phyloP scores from a whole-genome alignment of 805 yeast species.

The Limtongozyma cylindracea region DNA sequence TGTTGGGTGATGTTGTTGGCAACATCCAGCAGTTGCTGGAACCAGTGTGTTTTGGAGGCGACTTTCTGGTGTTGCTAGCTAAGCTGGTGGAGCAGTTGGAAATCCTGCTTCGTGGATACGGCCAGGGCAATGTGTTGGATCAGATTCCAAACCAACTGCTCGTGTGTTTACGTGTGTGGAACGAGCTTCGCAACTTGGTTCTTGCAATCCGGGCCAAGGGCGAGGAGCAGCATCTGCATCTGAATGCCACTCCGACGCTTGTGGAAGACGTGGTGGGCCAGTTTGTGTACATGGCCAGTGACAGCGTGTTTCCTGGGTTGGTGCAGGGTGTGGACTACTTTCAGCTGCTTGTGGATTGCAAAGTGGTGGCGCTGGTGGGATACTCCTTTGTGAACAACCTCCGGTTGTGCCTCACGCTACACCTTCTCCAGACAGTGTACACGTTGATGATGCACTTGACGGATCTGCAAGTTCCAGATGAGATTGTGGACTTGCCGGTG shows the following conservation, averaged over 20 bases:
- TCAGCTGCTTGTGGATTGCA: constrained; percentile 20
- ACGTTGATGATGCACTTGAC: constrained; percentile 7
- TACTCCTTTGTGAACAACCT: constrained; percentile 20
- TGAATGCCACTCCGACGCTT: constrained; percentile 11
- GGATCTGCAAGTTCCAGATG: constrained; percentile 5
- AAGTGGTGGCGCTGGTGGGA: constrained; percentile 20
- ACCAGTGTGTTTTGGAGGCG: no score
- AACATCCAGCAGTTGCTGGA: constrained; percentile 8
- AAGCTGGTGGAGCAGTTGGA: constrained; percentile 42
- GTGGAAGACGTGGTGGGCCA: constrained; percentile 10
- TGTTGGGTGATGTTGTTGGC: constrained; percentile 14
- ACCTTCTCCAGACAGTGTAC: constrained; percentile 18
- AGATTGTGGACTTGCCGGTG: constrained; percentile 5
- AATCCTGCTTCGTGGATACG: constrained; percentile 28
- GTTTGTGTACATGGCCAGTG: constrained; percentile 9
- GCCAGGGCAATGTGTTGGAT: constrained; percentile 16
- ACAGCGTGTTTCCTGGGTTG: constrained; percentile 9
- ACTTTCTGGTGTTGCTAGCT: constrained; percentile 14
- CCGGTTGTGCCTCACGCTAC: constrained; percentile 21
- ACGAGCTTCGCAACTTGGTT: constrained; percentile 14
- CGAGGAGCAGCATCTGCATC: constrained; percentile 8
- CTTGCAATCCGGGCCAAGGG: no score
- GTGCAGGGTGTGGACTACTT: constrained; percentile 21
- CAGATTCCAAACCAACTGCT: constrained; percentile 39
- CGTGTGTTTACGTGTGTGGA: constrained; percentile 25